phyloP scores from a whole-genome alignment of 2,329 filamentous ascomycete species.

The Periconia macrospinosa region DNA sequence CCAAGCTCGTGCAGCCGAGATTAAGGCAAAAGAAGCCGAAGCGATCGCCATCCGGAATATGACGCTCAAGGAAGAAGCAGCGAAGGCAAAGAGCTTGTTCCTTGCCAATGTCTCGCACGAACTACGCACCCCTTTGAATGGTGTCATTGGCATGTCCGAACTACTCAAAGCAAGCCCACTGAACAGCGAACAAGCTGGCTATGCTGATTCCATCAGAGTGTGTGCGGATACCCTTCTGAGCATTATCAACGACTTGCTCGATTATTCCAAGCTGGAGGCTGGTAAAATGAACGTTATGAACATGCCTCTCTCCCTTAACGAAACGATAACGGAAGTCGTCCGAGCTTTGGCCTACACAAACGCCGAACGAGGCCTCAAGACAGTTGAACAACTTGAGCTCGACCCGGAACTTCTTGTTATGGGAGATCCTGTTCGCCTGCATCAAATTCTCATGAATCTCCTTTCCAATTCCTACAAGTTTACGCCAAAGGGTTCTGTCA shows the following conservation, averaged over 20 bases:
- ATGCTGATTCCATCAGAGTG: conserved; percentile 66
- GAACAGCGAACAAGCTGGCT: conserved; percentile 62
- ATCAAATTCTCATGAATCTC: conserved; percentile 70
- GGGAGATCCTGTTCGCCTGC: conserved; percentile 55
- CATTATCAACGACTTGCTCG: conserved; percentile 57
- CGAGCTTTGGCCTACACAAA: conserved; percentile 66
- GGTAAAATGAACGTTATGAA: conserved; percentile 64
- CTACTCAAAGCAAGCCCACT: conserved; percentile 61
- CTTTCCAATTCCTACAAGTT: conserved; percentile 95
- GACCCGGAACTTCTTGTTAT: conserved; percentile 57
- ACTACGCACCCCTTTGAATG: conserved; percentile 59
- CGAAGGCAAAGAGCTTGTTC: conserved; percentile 81
- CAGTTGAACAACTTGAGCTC: conserved; percentile 58
- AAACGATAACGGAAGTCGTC: conserved; percentile 67
- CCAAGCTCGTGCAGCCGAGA: conserved; percentile 72
- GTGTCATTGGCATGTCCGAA: conserved; percentile 62
- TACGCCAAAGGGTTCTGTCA: conserved; percentile 82
- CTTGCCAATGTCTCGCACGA: conserved; percentile 60
- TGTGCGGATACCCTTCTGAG: conserved; percentile 60
- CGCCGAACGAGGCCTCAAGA: conserved; percentile 61
- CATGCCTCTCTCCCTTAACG: conserved; percentile 52
- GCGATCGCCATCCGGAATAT: conserved; percentile 77
- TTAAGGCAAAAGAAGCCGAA: conserved; percentile 76
- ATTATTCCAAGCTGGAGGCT: conserved; percentile 57
- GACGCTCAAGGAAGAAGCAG: conserved; percentile 79